phyloP scores from a whole-genome alignment of 495 filamentous ascomycete species.

The Oleoguttula mirabilis region DNA sequence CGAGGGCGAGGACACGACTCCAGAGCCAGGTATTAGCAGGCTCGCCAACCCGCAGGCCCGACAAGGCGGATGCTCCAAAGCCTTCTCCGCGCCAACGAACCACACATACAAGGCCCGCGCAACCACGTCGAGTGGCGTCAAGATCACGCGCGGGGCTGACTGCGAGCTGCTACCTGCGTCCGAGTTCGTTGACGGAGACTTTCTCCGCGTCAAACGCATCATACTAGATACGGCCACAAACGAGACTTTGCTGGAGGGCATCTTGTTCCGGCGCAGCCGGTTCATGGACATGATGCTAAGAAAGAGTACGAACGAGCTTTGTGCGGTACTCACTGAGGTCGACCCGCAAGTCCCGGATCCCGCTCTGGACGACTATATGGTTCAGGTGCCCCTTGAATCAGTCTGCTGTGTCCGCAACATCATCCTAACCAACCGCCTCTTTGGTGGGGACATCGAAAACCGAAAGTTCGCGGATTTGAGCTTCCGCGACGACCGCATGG shows the following conservation, averaged over 20 bases:
- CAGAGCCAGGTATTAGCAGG: too few relatives aligned
- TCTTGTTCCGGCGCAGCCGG: not conserved
- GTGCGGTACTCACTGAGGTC: conserved; percentile 1
- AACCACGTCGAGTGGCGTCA: too few relatives aligned
- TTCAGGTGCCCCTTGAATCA: not conserved
- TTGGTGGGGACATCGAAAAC: not conserved
- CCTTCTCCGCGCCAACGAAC: too few relatives aligned
- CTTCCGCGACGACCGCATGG: not conserved
- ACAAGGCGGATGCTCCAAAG: too few relatives aligned
- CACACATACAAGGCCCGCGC: too few relatives aligned
- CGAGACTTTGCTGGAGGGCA: not conserved
- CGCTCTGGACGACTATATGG: not conserved
- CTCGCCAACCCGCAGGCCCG: too few relatives aligned
- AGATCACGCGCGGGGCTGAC: too few relatives aligned
- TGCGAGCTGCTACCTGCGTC: not conserved
- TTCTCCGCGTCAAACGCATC: not conserved
- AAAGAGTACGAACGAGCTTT: not conserved
- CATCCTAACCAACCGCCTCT: not conserved
- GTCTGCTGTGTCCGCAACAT: not conserved
- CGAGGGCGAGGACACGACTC: too few relatives aligned
- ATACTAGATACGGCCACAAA: not conserved
- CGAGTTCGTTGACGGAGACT: not conserved
- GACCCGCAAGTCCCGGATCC: not conserved
- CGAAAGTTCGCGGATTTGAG: conserved; percentile 1
- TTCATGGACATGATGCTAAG: not conserved